Evolutionary conservation across 371 early-diverging fungal species (phyloP), one percentile per base, ranked within the genome.

Genomic region (Apophysomyces ossiformis): DNA sequence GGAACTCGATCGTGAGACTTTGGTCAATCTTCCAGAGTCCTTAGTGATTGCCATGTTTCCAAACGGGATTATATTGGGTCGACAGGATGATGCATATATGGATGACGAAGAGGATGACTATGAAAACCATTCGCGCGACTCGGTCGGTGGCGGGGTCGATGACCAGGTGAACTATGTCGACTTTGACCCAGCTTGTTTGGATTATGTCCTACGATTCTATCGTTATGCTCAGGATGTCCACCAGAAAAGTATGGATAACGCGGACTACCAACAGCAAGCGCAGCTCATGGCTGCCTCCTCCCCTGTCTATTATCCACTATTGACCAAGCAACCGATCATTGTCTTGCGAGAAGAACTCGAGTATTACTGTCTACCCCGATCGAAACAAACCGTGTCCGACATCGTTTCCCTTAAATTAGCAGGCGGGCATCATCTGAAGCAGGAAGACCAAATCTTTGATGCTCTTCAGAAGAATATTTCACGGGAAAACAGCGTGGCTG

Each of bases 21-120:
- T 93, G 5, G 81, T 89, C 70, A 87, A 85, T 69, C 74, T 93
- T 36, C 93, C 93, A 8, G 92, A 93, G 69, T 87, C 88, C 58
- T 75, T 93, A 60, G 77, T 92, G 57, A 87, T 89, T 76, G 90
- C 89, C 70, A 93, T 93, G 93, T 93, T 93, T 67, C 93, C 93
- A 11, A 87, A 90, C 61, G 93, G 93, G 5, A 80, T 91, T 60
- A 77, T 89, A 36, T 81, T 90, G 5, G 82, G 87, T 16, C 79
- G 85, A 38, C 72, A 69, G 50, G 77, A 80, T 21, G 79, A 81
- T 37, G 75, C 81, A 26, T 77, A 75, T 11, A 78, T 79, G 21
- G 72, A 70, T 60, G 83, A 82, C 44, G 85, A 82, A 37, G 85
- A 84, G 58, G 77, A 77, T 43, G 80, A 79, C 43, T 75, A 76